Conservation (phyloP, 352 stramenopile genomes). For the Phytophthora melonis region DNA sequence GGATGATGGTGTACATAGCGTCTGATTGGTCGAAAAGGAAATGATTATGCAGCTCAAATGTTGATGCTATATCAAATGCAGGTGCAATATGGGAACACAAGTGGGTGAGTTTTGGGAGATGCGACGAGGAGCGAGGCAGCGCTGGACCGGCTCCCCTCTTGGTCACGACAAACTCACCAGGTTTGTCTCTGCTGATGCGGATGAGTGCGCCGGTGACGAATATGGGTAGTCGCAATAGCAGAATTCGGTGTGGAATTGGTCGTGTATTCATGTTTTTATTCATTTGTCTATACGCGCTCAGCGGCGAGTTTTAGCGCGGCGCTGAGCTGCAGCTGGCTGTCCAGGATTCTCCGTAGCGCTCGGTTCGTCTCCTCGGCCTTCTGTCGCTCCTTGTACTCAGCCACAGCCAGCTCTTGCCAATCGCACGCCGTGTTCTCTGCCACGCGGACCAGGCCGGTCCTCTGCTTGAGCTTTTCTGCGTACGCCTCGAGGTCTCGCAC, state of each 20-base stretch:
- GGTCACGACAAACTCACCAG: not conserved
- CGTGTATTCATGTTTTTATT: not conserved
- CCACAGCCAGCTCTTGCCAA: conserved; percentile 28
- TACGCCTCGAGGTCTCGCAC: conserved; percentile 33
- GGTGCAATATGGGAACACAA: not conserved
- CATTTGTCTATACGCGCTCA: not conserved
- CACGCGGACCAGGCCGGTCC: not conserved
- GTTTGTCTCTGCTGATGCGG: not conserved
- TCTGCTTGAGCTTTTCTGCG: conserved; percentile 24
- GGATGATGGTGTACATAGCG: not conserved
- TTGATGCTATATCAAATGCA: conserved; percentile 15
- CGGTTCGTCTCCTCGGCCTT: conserved; percentile 37
- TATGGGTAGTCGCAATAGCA: not conserved
- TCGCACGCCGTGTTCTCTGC: not conserved
- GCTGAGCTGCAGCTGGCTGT: conserved; percentile 25
- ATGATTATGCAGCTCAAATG: conserved; percentile 27
- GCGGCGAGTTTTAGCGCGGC: conserved; percentile 1
- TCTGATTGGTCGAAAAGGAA: conserved; percentile 10
- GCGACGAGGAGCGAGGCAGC: not conserved
- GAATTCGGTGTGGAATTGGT: not conserved
- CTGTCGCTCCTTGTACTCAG: conserved; percentile 22
- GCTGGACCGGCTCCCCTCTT: not conserved
- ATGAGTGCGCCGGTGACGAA: not conserved
- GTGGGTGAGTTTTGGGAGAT: conserved; percentile 2
- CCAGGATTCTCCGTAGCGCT: conserved; percentile 20